Conservation (phyloP, 768 basidiomycete genomes). For the Russula dissimulans region DNA sequence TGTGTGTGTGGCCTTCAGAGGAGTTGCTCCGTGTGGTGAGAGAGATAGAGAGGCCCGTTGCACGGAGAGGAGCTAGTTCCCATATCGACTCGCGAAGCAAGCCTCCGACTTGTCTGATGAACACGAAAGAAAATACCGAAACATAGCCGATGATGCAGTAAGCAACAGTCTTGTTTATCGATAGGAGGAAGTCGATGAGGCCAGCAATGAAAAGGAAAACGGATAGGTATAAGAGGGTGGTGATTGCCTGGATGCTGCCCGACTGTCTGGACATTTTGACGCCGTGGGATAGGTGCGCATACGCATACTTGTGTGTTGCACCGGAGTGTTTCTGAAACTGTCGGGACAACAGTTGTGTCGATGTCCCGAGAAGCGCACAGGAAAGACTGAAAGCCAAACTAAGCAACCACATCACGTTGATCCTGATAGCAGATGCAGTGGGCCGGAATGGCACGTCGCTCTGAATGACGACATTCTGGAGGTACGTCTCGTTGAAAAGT, state of each 20-base stretch:
- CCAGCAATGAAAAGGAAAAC: slow-evolving; percentile 5
- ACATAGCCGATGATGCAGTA: slow-evolving; percentile 2
- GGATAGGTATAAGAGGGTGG: neutral
- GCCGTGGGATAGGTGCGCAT: neutral
- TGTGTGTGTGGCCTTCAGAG: neutral
- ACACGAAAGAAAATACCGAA: neutral
- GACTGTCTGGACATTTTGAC: neutral
- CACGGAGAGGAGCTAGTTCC: neutral
- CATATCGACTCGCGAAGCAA: neutral
- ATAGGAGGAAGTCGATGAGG: slow-evolving; percentile 13
- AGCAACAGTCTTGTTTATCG: slow-evolving; percentile 2
- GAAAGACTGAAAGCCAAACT: slow-evolving; percentile 7
- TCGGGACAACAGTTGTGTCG: neutral
- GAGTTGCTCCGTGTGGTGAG: neutral
- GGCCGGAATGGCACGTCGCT: neutral
- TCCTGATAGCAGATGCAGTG: neutral
- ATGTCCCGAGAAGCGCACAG: neutral
- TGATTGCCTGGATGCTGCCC: neutral
- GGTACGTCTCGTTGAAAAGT: neutral
- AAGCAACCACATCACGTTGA: slow-evolving; percentile 6
- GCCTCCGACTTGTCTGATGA: neutral
- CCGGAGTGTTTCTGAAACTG: neutral
- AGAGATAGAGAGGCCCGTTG: neutral
- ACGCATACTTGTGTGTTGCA: neutral
- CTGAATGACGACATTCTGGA: neutral